phyloP scores from a whole-genome alignment of 2,329 filamentous ascomycete species.

The Aureobasidium sp. region DNA sequence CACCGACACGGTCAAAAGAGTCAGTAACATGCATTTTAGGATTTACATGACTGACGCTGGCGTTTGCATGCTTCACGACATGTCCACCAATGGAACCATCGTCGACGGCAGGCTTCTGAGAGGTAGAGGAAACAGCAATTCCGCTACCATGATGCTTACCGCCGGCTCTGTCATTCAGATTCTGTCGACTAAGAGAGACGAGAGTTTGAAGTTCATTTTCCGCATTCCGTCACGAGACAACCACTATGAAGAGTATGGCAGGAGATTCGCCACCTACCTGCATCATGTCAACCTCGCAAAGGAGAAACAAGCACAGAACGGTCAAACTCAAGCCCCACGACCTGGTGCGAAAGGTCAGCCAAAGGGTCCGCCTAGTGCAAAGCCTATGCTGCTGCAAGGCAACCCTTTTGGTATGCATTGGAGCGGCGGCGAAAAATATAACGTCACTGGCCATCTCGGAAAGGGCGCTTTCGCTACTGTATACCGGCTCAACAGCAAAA shows the following conservation, averaged over 20 bases:
- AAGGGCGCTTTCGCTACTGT: constrained; percentile 94
- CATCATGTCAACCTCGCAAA: constrained; percentile 23
- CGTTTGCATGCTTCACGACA: constrained; percentile 84
- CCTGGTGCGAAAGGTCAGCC: neutral
- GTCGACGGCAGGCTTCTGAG: constrained; percentile 66
- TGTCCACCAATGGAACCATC: constrained; percentile 90
- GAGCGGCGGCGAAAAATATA: constrained; percentile 79
- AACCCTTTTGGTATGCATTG: constrained; percentile 58
- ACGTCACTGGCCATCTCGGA: constrained; percentile 71
- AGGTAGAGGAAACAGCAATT: constrained; percentile 36
- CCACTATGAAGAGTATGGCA: constrained; percentile 56
- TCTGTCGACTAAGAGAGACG: constrained; percentile 40
- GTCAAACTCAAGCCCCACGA: neutral
- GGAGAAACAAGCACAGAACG: neutral
- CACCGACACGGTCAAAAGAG: constrained; percentile 58
- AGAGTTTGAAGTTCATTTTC: constrained; percentile 74
- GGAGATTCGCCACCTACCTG: constrained; percentile 64
- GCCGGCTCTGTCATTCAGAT: constrained; percentile 69
- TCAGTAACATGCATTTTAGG: constrained; percentile 94
- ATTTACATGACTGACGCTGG: constrained; percentile 85
- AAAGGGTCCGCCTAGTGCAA: neutral
- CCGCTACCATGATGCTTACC: constrained; percentile 55
- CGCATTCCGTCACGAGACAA: constrained; percentile 68
- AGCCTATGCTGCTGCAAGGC: constrained; percentile 16
- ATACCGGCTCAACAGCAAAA: constrained; percentile 80